Evolutionary conservation across 306 rosid species (phyloP).

Genomic region (Alnus glutinosa): DNA sequence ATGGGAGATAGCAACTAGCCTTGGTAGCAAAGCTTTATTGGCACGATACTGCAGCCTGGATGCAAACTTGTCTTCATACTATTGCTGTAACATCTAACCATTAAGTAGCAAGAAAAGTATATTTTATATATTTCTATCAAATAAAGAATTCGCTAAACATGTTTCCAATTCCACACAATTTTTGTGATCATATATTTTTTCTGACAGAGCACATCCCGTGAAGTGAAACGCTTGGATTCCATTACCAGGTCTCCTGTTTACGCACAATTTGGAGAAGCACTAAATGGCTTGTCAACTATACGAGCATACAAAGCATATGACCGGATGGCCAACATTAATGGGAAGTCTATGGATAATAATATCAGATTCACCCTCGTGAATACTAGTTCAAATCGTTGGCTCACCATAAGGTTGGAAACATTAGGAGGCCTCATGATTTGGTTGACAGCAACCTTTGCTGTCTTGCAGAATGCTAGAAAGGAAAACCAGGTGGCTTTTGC

Average conservation of each 20-base stretch:
- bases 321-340: constrained; percentile 70
- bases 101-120: neutral
- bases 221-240: constrained; percentile 85
- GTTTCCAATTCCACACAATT: neutral
- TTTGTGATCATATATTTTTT: constrained; percentile 8
- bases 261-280: constrained; percentile 89
- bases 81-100: neutral
- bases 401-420: constrained; percentile 64
- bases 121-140: too few relatives aligned
- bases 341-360: constrained; percentile 81
- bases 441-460: constrained; percentile 84
- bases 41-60: neutral
- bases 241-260: constrained; percentile 87
- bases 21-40: neutral
- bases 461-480: constrained; percentile 65
- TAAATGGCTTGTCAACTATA: constrained; percentile 78
- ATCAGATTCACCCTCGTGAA: constrained; percentile 69
- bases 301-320: constrained; percentile 83
- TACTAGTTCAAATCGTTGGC: constrained; percentile 72
- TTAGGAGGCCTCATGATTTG: constrained; percentile 92
- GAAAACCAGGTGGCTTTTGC: constrained; percentile 61
- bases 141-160: neutral
- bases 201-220: constrained; percentile 75
- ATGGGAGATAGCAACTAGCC: neutral
- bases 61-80: neutral